phyloP scores from a whole-genome alignment of 768 basidiomycete genomes.

The Boletales sp. region DNA sequence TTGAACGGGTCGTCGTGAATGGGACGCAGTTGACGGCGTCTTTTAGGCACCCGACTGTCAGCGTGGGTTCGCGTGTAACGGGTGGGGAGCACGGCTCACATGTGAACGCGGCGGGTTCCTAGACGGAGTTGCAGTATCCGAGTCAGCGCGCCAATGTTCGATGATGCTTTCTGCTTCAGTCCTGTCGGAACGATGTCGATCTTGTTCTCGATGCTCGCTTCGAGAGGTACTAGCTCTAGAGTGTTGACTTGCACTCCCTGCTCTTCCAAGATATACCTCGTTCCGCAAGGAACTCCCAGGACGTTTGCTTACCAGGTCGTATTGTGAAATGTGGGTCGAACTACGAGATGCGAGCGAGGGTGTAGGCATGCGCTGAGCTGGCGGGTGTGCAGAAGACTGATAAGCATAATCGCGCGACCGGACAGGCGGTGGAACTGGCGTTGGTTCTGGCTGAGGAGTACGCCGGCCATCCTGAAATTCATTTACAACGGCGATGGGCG shows the following conservation, averaged over 20 bases:
- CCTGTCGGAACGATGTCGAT: constrained; percentile 13
- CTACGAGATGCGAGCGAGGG: constrained; percentile 25
- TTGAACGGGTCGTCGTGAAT: constrained; percentile 7
- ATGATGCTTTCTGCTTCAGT: constrained; percentile 25
- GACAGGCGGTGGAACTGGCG: constrained; percentile 20
- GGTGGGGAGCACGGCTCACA: constrained; percentile 12
- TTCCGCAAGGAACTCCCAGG: constrained; percentile 24
- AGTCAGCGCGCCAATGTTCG: constrained; percentile 32
- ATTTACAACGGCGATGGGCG: constrained; percentile 11
- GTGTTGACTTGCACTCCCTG: constrained; percentile 24
- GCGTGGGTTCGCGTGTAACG: background rate
- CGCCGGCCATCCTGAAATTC: constrained; percentile 14
- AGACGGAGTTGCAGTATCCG: constrained; percentile 16
- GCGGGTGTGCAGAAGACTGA: constrained; percentile 10
- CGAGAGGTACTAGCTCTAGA: constrained; percentile 16
- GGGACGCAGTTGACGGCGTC: constrained; percentile 15
- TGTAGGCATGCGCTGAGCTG: constrained; percentile 11
- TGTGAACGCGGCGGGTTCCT: constrained; percentile 16
- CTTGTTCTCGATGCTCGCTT: constrained; percentile 14
- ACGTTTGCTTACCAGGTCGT: constrained; percentile 27
- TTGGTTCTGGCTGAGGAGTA: constrained; percentile 6
- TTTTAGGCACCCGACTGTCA: constrained; percentile 8
- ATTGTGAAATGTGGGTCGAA: constrained; percentile 31
- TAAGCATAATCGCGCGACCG: constrained; percentile 31
- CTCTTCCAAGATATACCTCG: constrained; percentile 18